Evolutionary conservation across 768 basidiomycete genomes (phyloP), one percentile per base, ranked within the genome.

Genomic region (Porphyrellus cyaneotinctus): DNA sequence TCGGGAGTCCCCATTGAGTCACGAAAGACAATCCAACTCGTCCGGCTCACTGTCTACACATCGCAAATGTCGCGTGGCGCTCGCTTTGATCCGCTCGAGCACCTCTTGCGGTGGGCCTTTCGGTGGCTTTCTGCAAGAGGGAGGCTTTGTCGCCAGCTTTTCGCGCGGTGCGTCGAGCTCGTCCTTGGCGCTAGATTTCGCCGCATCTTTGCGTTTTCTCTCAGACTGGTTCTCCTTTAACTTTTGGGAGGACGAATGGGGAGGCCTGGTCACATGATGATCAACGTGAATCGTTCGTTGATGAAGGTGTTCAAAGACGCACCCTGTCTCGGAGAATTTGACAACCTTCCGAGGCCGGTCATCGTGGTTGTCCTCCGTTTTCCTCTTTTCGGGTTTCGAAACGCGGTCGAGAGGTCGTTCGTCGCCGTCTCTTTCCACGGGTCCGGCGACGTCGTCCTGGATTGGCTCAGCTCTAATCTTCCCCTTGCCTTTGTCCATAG

Each of bases 1-100:
- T 23, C 10, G 20, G 9, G 32, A 18, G 13, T 17, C 9, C 3
- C 6, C 20, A 8, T 4, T 8, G 8, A 14, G 15, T 77, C 63
- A 76, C 30, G 74, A 72, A 32, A 78, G 64, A 54, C 76, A 78
- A 54, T 78, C 76, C 42, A 78, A 67, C 26, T 75, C 75, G 51
- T 78, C 77, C 8, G 75, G 71, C 47, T 75, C 77, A 51, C 70
- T 68, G 28, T 70, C 62, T 8, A 51, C 50, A 31, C 53, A 45
- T n/a, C 44, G 51, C 13, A 56, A 36, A 47, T 60, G 46, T 32
- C 60, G 59, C 13, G 50, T 58, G 1, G 62, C 62, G 26, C 71
- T 66, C 14, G 71, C 66, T 45, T 63, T 70, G 28, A 76, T 67
- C 45, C 73, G 69, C 35, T 68, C 67, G 9, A 76, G 66, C 3